A percentile compares a stretch with the other conserved stretches of the same genome.
These are phyloP conservation scores for Penicillium manginii DNA, from an alignment of 495 filamentous ascomycete species.

Conservation along the genomic window DNA sequence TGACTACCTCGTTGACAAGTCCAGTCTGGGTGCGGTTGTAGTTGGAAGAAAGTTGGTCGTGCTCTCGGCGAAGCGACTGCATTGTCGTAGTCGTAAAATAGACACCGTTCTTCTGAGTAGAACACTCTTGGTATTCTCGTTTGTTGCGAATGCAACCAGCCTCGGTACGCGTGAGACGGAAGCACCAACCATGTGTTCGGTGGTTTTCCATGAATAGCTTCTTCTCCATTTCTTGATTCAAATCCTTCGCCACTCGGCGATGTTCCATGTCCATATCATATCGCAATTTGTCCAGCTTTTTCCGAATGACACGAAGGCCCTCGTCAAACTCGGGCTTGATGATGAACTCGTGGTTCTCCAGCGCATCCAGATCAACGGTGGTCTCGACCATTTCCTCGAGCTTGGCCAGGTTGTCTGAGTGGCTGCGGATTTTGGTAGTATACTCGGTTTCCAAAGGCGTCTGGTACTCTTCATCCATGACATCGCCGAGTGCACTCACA, in stretches of 20 bases:
- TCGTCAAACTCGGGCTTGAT: conserved; percentile 99
- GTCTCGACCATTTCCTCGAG: conserved; percentile 99
- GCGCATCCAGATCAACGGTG: conserved; percentile 91
- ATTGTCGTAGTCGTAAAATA: conserved; percentile 94
- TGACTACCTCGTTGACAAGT: conserved; percentile 89
- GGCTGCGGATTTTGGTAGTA: conserved; percentile 75
- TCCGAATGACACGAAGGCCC: conserved; percentile 80
- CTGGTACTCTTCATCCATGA: conserved; percentile 95
- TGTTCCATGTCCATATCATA: conserved; percentile 87
- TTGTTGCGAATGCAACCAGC: conserved; percentile 93
- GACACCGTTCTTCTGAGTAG: conserved; percentile 98
- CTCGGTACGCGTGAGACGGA: conserved; percentile 89
- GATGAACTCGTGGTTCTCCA: conserved; percentile 97
- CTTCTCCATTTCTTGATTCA: conserved; percentile 95
- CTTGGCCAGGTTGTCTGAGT: conserved; percentile 79
- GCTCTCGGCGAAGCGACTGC: conserved; percentile 81
- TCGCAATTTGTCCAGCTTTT: conserved; percentile 83
- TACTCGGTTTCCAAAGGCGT: conserved; percentile 87
- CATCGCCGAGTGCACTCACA: conserved; percentile 82
- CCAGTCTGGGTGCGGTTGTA: conserved; percentile 96
- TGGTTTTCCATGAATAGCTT: conserved; percentile 98
- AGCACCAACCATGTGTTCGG: conserved; percentile 94
- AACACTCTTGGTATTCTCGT: conserved; percentile 87
- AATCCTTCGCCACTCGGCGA: conserved; percentile 70
- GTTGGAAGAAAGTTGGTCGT: conserved; percentile 91